Base-by-base conservation (phyloP, 768 basidiomycete genomes). In the Rhodotorula kratochvilovae region DNA sequence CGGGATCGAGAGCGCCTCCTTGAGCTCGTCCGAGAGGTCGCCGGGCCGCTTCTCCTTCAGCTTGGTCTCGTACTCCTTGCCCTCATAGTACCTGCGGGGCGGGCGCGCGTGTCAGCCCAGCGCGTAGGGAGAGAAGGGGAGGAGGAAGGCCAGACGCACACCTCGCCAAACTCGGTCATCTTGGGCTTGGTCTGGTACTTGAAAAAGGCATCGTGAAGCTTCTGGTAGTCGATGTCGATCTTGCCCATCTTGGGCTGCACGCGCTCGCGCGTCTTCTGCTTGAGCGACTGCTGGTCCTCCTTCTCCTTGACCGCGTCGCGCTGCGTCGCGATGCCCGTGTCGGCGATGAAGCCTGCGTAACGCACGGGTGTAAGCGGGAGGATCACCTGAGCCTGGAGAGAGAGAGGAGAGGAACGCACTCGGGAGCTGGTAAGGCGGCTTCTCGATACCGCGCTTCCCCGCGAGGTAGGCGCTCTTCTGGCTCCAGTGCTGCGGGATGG, bases 241-340 rank as follows among this genome's bases (percentile, higher is more conserved):
- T 98, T 98, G 73, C 96, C 96, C 95, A 99, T 98, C 84, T 99
- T 99, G 1, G 96, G 96, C 79, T 99, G 96, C 31, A 99, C 96
- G 13, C 96, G 85, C 79, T 99, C 96, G 71, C 96, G 86, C 63
- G 96, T 98, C 84, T 97, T 98, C 39, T 90, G 90, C 80, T 97
- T 96, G 66, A 99, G 83, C 33, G 88, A 88, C 89, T 96, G 95
- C 70, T 87, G 89, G 21, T 93, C 92, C 82, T 99, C 96, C 82
- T 99, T 99, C 83, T 98, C 95, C 82, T 98, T 98, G 75, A 97
- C 86, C 27, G 94, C 95, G 79, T 99, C 96, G 75, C 95, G 84
- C 88, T 97, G 95, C 2, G 94, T 96, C n/a, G 93, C 96, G 79
- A 99, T 98, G 57, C 96, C 96, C 17, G 96, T 99, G 76, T 99